Conservation (phyloP, 257 asterid species). For the Jaltomata sinuosa region DNA sequence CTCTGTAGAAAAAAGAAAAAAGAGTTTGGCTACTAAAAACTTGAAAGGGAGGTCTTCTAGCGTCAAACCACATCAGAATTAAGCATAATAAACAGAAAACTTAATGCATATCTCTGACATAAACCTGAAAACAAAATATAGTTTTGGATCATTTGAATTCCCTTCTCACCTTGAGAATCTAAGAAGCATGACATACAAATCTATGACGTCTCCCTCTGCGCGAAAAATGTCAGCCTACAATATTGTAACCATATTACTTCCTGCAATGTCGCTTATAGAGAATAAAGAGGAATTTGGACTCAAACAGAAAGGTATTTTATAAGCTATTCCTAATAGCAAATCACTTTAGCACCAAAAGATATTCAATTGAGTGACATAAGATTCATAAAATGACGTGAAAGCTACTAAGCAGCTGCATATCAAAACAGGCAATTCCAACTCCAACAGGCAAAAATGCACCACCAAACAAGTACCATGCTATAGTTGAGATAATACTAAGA, state of each 20-base stretch:
- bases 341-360: not conserved
- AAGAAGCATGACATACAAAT: slow-evolving; percentile 90
- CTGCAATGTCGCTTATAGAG: slow-evolving; percentile 1
- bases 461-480: not conserved
- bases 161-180: slow-evolving; percentile 83
- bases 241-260: slow-evolving; percentile 7
- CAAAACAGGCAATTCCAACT: not conserved
- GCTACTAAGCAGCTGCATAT: not conserved
- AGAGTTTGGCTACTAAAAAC: not conserved
- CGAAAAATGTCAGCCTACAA: slow-evolving; percentile 91
- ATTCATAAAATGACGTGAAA: not conserved
- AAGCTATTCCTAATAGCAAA: not conserved
- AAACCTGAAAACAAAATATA: not conserved
- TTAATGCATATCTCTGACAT: not conserved
- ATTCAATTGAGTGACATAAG: not conserved
- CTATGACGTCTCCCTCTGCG: slow-evolving; percentile 61
- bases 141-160: not conserved
- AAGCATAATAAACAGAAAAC: not conserved
- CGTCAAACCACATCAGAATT: not conserved
- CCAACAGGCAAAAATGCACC: not conserved
- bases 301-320: not conserved
- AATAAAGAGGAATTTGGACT: not conserved
- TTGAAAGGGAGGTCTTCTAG: not conserved
- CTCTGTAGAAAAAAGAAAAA: not conserved
- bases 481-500: not conserved